phyloP scores from a whole-genome alignment of 148 eudicot genomes.

The Vaccinium vitisidaea region DNA sequence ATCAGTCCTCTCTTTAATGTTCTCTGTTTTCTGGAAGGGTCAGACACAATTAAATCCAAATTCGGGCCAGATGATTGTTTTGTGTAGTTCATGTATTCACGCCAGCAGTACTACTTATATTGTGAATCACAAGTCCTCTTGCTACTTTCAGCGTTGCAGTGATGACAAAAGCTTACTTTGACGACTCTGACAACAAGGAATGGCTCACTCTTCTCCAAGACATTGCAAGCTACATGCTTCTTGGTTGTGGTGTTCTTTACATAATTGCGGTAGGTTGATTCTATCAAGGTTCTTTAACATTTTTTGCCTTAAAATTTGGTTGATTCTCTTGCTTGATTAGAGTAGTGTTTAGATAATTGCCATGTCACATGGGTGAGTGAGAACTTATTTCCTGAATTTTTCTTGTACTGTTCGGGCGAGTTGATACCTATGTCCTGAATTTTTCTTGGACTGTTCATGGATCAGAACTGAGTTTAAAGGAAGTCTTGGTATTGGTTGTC shows the following conservation, averaged over 20 bases:
- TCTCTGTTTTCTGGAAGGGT: not conserved
- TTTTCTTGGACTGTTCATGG: not conserved
- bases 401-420: not conserved
- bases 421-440: not conserved
- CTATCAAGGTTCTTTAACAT: not conserved
- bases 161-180: conserved; percentile 92
- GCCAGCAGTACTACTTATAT: not conserved
- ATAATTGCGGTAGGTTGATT: conserved; percentile 59
- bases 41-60: not conserved
- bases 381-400: not conserved
- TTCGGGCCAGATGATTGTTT: not conserved
- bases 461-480: not conserved
- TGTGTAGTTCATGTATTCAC: not conserved
- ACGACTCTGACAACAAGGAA: conserved; percentile 34
- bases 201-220: conserved; percentile 72
- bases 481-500: not conserved
- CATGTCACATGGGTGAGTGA: not conserved
- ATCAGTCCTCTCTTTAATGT: not conserved
- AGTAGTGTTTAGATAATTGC: not conserved
- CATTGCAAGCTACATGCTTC: conserved; percentile 72
- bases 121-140: conserved; percentile 11
- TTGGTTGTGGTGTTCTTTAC: conserved; percentile 82
- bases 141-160: conserved; percentile 77
- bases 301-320: not conserved
- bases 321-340: not conserved